These are phyloP conservation scores for Phyllosticta citrichinensis DNA, from an alignment of 2,329 filamentous ascomycete genomes.

Conservation along the genomic window DNA sequence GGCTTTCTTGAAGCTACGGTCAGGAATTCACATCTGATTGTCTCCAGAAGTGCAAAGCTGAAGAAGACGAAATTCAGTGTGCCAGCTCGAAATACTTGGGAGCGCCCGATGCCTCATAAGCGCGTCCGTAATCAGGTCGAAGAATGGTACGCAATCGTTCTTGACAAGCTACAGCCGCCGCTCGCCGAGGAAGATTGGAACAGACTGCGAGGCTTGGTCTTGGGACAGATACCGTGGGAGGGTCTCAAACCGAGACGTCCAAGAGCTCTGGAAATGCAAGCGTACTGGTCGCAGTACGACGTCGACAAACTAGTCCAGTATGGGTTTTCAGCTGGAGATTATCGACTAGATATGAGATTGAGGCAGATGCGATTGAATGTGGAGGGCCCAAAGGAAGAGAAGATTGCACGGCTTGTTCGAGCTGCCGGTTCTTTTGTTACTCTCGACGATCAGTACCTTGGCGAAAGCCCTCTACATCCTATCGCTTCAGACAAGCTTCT, in stretches of 20 bases:
- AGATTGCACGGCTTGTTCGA: background rate
- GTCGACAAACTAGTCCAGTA: background rate
- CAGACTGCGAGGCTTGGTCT: slow-evolving; percentile 29
- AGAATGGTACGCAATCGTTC: slow-evolving; percentile 34
- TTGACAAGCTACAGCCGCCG: slow-evolving; percentile 35
- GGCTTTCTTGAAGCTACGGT: slow-evolving; percentile 20
- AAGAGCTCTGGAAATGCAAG: background rate
- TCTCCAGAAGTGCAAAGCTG: slow-evolving; percentile 17
- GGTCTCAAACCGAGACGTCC: slow-evolving; percentile 18
- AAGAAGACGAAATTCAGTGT: slow-evolving; percentile 22
- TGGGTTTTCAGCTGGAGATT: background rate
- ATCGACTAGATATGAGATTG: background rate
- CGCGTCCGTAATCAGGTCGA: slow-evolving; percentile 34
- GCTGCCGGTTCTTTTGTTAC: background rate
- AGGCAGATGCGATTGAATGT: background rate
- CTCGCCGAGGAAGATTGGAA: slow-evolving; percentile 36
- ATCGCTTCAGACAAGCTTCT: background rate
- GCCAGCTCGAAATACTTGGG: slow-evolving; percentile 37
- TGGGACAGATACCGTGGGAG: slow-evolving; percentile 21
- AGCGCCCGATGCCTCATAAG: slow-evolving; percentile 34
- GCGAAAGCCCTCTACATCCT: background rate
- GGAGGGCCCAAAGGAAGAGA: slow-evolving; percentile 3
- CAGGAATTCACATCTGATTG: background rate
- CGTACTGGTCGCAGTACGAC: background rate
- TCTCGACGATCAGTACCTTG: background rate